A percentile compares a stretch with the other conserved stretches of the same genome.
These are phyloP conservation scores for Metschnikowia aberdeeniae DNA, from an alignment of 805 yeast species.

Conservation along the genomic window DNA sequence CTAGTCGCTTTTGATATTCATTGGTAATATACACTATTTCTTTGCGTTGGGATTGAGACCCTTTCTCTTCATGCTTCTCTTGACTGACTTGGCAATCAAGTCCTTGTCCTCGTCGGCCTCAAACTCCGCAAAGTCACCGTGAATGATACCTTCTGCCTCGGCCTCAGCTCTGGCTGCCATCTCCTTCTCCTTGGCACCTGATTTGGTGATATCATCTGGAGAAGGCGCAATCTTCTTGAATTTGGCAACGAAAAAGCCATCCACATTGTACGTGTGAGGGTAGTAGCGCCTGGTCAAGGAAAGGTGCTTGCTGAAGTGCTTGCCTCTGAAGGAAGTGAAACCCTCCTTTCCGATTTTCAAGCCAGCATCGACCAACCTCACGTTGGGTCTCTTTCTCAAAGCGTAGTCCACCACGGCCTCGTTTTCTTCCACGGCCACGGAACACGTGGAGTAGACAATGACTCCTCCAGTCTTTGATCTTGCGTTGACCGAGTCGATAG, in stretches of 20 bases:
- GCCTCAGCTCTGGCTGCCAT: conserved; percentile 75
- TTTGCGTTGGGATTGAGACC: conserved; percentile 63
- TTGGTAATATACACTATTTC: conserved; percentile 19
- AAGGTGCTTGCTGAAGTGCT: conserved; percentile 74
- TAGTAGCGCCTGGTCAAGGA: conserved; percentile 89
- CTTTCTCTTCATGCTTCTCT: conserved; percentile 59
- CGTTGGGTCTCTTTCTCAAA: conserved; percentile 92
- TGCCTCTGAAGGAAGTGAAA: conserved; percentile 89
- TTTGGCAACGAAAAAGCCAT: conserved; percentile 97
- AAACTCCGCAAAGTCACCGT: conserved; percentile 82
- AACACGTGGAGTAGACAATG: conserved; percentile 96
- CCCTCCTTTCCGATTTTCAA: conserved; percentile 95
- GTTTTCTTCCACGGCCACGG: conserved; percentile 96
- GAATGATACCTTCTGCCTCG: conserved; percentile 74
- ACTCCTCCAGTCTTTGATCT: conserved; percentile 87
- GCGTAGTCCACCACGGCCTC: conserved; percentile 99
- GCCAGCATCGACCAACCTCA: conserved; percentile 88
- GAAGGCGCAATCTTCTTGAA: conserved; percentile 87
- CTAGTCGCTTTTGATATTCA: not conserved
- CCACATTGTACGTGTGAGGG: conserved; percentile 98
- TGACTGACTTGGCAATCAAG: conserved; percentile 65
- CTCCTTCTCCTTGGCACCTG: conserved; percentile 87
- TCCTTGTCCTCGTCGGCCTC: conserved; percentile 71
- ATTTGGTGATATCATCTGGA: conserved; percentile 78
- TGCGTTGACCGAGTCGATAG: conserved; percentile 96